These are phyloP conservation scores for Coelastrella sp. DNA, from an alignment of 139 green algal species.

Conservation along the genomic window DNA sequence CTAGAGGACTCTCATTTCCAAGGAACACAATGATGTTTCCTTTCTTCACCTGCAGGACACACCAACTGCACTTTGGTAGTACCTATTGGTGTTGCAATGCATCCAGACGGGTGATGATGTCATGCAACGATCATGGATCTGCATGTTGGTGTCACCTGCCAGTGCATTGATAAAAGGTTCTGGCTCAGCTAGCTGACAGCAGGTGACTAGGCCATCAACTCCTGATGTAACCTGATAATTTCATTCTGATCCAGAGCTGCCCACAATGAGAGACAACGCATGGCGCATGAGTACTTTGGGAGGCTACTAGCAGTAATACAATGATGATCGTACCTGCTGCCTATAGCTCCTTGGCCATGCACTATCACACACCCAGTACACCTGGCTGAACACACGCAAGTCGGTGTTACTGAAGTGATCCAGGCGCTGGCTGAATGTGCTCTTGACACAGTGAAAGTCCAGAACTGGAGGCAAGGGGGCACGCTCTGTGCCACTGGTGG, in stretches of 20 bases:
- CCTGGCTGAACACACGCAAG: background rate
- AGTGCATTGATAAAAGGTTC: too few relatives aligned
- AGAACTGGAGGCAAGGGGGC: background rate
- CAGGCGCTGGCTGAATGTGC: slow-evolving; percentile 14
- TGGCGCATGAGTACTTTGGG: too few relatives aligned
- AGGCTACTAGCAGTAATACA: background rate
- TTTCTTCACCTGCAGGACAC: background rate
- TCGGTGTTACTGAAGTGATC: slow-evolving; percentile 11
- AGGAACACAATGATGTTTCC: slow-evolving; percentile 37
- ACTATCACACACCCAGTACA: slow-evolving; percentile 31
- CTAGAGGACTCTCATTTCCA: slow-evolving; percentile 26
- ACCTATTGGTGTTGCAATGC: too few relatives aligned
- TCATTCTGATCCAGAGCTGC: too few relatives aligned
- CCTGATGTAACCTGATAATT: too few relatives aligned
- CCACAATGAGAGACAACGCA: too few relatives aligned
- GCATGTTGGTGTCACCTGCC: too few relatives aligned
- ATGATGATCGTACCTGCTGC: background rate
- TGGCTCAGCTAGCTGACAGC: too few relatives aligned
- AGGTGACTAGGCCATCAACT: too few relatives aligned
- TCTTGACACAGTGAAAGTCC: slow-evolving; percentile 11
- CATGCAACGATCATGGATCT: too few relatives aligned
- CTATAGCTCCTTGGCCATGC: background rate
- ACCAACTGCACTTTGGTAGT: background rate
- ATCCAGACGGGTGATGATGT: too few relatives aligned
- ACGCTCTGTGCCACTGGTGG: background rate